A percentile compares a stretch with the other conserved stretches of the same genome.
These are phyloP conservation scores for Tylopilus sp. DNA, from an alignment of 1,284 basidiomycete genomes.

Conservation along the genomic window DNA sequence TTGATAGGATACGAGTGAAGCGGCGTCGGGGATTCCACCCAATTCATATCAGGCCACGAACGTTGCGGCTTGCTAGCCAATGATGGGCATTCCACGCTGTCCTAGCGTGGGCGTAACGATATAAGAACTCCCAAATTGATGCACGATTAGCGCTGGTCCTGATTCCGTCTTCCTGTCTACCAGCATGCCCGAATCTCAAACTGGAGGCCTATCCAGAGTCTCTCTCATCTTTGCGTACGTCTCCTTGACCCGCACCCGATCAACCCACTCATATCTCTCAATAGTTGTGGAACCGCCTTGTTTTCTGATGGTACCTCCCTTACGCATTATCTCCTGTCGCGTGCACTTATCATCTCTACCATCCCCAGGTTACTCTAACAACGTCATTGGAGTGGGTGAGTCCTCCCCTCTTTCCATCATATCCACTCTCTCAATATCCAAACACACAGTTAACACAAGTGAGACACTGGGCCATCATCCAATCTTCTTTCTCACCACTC, in stretches of 20 bases:
- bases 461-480: conserved; percentile 22
- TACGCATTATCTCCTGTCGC: neutral
- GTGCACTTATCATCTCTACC: neutral
- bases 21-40: neutral
- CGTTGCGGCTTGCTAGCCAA: conserved; percentile 22
- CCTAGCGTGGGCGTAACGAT: conserved; percentile 4
- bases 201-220: conserved; percentile 43
- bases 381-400: conserved; percentile 69
- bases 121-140: conserved; percentile 15
- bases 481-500: neutral
- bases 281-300: conserved; percentile 75
- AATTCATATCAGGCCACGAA: conserved; percentile 15
- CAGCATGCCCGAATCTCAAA: conserved; percentile 18
- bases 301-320: conserved; percentile 72
- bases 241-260: neutral
- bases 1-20: neutral
- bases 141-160: neutral
- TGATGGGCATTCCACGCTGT: conserved; percentile 2
- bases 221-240: conserved; percentile 77
- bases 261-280: neutral
- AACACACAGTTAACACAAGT: conserved; percentile 49
- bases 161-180: neutral
- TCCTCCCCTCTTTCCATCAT: conserved; percentile 12
- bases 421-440: conserved; percentile 4
- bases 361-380: conserved; percentile 71